Base-by-base conservation (phyloP, 495 filamentous ascomycete genomes). In the Neurospora sp. region DNA sequence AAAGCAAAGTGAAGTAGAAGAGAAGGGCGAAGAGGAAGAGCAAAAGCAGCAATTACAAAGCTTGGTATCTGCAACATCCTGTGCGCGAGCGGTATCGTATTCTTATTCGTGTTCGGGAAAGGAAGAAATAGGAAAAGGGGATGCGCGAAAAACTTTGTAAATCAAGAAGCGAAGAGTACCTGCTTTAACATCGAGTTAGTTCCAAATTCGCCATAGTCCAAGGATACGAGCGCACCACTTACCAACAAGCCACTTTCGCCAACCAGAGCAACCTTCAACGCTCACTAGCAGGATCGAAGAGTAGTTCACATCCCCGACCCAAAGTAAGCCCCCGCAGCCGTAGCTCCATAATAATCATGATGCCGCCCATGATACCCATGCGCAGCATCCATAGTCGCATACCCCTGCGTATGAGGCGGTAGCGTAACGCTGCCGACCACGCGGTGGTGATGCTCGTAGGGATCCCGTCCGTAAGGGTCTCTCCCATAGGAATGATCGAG, bases 1-100 rank as follows among this genome's bases (percentile, higher is more conserved):
- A 35, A 40, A 70, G 62, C 12, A 20, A 8, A 5, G 39, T 39
- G 70, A 31, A 39, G 40, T 20, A 46, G 23, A 46, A 41, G 31
- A 40, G 23, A 20, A 35, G 9, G 42, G 14, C 12, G 14, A 48
- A 69, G 16, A 27, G 37, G 11, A 72, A 41, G 23, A 46, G 37
- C 69, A 71, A 69, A 41, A 39, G 38, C 40, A 74, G 48, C 14
- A 40, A 75, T 75, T 72, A 75, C 14, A 35, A 59, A 66, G 27
- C 31, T 16, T 66, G 7, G 14, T 66, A 16, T 66, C 27, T 35
- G 27, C 54, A 66, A 66, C 54, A 66, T 66, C 27, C 54, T 66
- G 54, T 35, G 54, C 54, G 54, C 27, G 12, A 66, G 54, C 54
- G 54, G 54, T 66, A 35, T 66, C 3, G 23, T 62, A 23, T 62